Conservation (phyloP, 1,284 basidiomycete genomes). For the Fomes fomentarius region DNA sequence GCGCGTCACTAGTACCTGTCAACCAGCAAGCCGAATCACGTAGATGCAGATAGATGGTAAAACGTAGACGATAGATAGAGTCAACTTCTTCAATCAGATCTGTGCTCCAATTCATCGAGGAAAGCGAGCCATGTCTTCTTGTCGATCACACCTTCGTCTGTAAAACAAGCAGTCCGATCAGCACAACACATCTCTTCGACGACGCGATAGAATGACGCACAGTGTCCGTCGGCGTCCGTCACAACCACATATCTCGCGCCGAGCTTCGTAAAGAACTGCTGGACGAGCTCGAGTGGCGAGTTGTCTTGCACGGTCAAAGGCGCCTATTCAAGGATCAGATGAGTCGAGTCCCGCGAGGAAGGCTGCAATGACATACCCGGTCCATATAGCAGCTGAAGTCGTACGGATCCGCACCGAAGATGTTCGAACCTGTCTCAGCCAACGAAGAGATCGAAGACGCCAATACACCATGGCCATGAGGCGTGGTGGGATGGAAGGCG, state of each 20-base stretch:
- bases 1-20: too few species aligned
- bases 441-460: constrained; percentile 67
- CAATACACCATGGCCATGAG: constrained; percentile 44
- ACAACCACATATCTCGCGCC: constrained; percentile 91
- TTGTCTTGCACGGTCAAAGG: constrained; percentile 84
- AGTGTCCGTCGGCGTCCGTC: constrained; percentile 81
- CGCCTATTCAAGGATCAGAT: constrained; percentile 49
- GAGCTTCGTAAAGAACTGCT: constrained; percentile 90
- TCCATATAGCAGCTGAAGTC: constrained; percentile 93
- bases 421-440: constrained; percentile 40
- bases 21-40: too few species aligned
- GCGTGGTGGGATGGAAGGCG: constrained; percentile 59
- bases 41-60: neutral
- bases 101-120: constrained; percentile 65
- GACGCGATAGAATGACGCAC: constrained; percentile 50
- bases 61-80: neutral
- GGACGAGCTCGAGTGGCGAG: constrained; percentile 87
- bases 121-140: constrained; percentile 93
- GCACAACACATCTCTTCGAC: neutral
- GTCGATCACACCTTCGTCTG: constrained; percentile 89
- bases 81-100: constrained; percentile 2
- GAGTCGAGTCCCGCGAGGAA: constrained; percentile 11
- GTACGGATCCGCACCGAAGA: constrained; percentile 59
- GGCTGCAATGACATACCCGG: constrained; percentile 53
- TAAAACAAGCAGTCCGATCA: neutral